Base-by-base conservation (phyloP, 345 rosid genomes). In the Ceriops zippeliana region DNA sequence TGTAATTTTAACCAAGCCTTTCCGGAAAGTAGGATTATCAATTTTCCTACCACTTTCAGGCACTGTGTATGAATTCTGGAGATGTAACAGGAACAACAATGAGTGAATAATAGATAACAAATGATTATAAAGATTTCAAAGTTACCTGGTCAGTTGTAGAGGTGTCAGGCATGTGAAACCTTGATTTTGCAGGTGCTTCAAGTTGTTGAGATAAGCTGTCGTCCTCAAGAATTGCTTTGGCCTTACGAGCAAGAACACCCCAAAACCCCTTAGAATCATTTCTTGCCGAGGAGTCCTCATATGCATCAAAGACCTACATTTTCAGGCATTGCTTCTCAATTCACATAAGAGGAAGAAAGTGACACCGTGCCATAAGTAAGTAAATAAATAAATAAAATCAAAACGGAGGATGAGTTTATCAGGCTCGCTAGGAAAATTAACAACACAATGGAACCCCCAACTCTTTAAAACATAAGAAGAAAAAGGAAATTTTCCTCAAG, bases 221-320 rank as follows among this genome's bases (percentile, higher is more conserved):
- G 7, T 91, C 97, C 28, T 91, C 96, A 10, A 91, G 75, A 75
- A 91, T 89, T 58, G 92, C 79, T 81, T 89, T 91, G 22, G 96
- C 96, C 80, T 89, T 91, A 61, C 85, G 93, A 65, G 97, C 96
- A 70, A 91, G 74, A 56, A 89, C 83, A 34, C 90, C 96, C 97
- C 97, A 91, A 71, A 91, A 88, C 6, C 93, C 90, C 16, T 82
- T 87, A 4, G 83, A 67, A 28, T 85, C 91, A 52, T 65, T 70
- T 65, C 60, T 69, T 26, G 10, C 61, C 22, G 79, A 74, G 27
- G 63, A 46, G 58, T 73, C 81, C 61, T 87, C 96, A 66, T 86
- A 90, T 26, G 96, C 93, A 70, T 80, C 83, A 82, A 86, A 90
- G 64, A 87, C 87, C 86, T 90, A 72, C 61, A 63, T 52, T 37